Percentiles rank a stretch among this genome's conserved stretches.
phyloP scores from a whole-genome alignment of 2,329 filamentous ascomycete genomes.

The Amesomyces nigricolor region DNA sequence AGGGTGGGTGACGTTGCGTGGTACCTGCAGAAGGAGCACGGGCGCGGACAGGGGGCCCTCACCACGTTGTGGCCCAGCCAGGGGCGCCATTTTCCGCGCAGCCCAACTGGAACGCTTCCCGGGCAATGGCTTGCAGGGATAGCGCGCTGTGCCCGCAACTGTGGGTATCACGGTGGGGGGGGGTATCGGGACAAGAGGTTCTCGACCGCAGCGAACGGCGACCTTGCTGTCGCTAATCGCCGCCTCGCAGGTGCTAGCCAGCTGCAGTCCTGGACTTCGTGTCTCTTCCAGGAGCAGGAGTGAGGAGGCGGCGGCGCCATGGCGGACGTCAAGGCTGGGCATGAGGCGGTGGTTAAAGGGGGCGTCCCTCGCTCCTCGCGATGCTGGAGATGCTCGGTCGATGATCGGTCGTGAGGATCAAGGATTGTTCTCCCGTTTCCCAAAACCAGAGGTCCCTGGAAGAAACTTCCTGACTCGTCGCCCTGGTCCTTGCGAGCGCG shows the following conservation, averaged over 20 bases:
- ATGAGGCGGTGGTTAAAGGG: no score
- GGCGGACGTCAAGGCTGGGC: no score
- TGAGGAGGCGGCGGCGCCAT: neutral
- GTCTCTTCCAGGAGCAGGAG: neutral
- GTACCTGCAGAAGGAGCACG: conserved; percentile 22
- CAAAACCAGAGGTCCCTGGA: neutral
- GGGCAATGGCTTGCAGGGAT: conserved; percentile 21
- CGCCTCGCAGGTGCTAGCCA: conserved; percentile 10
- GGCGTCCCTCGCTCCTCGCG: neutral
- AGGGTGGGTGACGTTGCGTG: conserved; percentile 19
- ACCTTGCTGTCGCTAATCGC: conserved; percentile 19
- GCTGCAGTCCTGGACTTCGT: conserved; percentile 4
- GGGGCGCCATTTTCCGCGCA: conserved; percentile 15
- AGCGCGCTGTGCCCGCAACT: conserved; percentile 12
- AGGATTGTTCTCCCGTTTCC: neutral
- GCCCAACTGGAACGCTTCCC: conserved; percentile 26
- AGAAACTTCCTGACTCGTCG: conserved; percentile 7
- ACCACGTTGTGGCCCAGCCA: conserved; percentile 8
- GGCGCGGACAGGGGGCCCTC: conserved; percentile 11
- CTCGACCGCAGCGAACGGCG: conserved; percentile 12
- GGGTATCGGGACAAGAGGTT: neutral
- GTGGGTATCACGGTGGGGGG: conserved; percentile 16
- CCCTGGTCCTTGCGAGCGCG: neutral
- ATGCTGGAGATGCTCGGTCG: neutral
- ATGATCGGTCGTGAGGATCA: neutral